These are phyloP conservation scores for Eragrostis tef DNA, from an alignment of 202 grass and related monocot species.

Conservation along the genomic window DNA sequence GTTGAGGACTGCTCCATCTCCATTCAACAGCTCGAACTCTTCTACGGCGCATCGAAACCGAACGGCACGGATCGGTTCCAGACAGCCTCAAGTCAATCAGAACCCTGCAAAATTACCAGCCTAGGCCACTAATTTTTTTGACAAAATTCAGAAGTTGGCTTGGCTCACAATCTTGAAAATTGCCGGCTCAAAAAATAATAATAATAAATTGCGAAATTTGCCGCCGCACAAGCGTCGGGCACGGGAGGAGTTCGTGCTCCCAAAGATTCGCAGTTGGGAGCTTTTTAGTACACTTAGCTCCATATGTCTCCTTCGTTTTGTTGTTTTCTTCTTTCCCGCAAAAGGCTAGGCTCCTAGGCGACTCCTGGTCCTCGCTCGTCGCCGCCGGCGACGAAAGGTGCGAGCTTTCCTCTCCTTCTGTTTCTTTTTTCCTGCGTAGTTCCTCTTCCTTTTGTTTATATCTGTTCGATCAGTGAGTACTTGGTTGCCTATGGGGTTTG, in stretches of 20 bases:
- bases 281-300: neutral
- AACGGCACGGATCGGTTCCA: neutral
- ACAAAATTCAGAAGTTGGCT: neutral
- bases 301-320: neutral
- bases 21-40: neutral
- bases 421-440: neutral
- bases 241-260: slow-evolving; percentile 43
- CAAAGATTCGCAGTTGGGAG: slow-evolving; percentile 38
- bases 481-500: neutral
- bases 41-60: neutral
- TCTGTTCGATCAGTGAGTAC: neutral
- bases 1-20: neutral
- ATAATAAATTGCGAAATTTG: neutral
- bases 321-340: slow-evolving; percentile 12
- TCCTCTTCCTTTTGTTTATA: neutral
- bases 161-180: neutral
- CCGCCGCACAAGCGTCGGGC: neutral
- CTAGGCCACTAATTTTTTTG: neutral
- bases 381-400: slow-evolving; percentile 20
- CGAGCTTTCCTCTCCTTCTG: neutral
- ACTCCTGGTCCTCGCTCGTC: neutral
- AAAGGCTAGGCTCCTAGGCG: neutral
- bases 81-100: neutral
- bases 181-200: neutral
- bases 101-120: neutral